Conservation (phyloP, 2,329 filamentous ascomycete genomes). For the Dryadomyces quercivorus region DNA sequence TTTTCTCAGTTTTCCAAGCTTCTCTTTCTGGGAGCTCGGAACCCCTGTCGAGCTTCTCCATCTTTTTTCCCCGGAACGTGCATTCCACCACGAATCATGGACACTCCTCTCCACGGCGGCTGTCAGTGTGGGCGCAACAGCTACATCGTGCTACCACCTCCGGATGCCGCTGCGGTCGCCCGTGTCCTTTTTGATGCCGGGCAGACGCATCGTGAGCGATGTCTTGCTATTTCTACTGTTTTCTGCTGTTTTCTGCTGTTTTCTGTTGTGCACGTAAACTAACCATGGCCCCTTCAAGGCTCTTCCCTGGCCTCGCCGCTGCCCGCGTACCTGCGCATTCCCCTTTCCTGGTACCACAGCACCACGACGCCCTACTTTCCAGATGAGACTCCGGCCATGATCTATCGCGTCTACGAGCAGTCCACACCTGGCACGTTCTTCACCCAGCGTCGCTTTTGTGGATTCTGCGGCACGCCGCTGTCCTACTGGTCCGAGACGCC, state of each 20-base stretch:
- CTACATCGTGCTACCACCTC: constrained; percentile 63
- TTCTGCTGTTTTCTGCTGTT: too few relatives aligned
- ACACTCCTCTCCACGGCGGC: constrained; percentile 49
- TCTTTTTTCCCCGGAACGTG: neutral
- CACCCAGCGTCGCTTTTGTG: constrained; percentile 71
- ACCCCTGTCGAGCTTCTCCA: too few relatives aligned
- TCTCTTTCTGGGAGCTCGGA: neutral
- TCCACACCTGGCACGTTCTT: constrained; percentile 29
- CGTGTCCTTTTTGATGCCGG: constrained; percentile 66
- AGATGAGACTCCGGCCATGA: constrained; percentile 59
- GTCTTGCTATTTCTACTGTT: too few relatives aligned
- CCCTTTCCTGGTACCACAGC: constrained; percentile 68
- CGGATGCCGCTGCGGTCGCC: constrained; percentile 39
- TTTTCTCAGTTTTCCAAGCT: neutral
- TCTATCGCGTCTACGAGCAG: constrained; percentile 55
- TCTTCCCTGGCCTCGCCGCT: constrained; percentile 59
- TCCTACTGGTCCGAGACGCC: constrained; percentile 73
- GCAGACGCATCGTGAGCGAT: constrained; percentile 53
- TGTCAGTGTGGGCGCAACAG: constrained; percentile 81
- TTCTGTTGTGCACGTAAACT: neutral
- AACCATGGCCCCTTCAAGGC: constrained; percentile 26
- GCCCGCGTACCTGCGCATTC: constrained; percentile 72
- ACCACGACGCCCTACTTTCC: constrained; percentile 63
- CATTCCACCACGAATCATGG: neutral
- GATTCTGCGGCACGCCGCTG: constrained; percentile 79